Conservation (phyloP, 345 rosid species). For the Aethionema arabicum region DNA sequence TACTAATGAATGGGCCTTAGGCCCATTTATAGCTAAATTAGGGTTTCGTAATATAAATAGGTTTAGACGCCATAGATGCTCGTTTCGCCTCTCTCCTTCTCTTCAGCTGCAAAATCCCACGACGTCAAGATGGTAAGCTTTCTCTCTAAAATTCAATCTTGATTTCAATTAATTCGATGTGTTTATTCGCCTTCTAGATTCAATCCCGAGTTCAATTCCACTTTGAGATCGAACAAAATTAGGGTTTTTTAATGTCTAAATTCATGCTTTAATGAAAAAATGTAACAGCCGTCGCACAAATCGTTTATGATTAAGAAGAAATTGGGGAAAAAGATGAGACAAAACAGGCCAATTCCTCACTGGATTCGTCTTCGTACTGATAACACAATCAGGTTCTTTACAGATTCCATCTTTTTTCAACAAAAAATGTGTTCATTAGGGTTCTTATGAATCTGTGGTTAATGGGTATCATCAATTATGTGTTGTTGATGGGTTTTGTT, state of each 20-base stretch:
- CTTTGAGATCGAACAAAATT: not conserved
- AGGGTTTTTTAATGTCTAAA: not conserved
- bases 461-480: too few species aligned
- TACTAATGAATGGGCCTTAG: slow-evolving; percentile 21
- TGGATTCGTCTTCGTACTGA: slow-evolving; percentile 73
- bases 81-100: slow-evolving; percentile 2
- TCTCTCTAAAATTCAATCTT: not conserved
- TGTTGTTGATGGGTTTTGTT: too few species aligned
- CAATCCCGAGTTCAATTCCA: not conserved
- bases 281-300: slow-evolving; percentile 90
- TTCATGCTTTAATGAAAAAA: not conserved
- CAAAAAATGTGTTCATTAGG: not conserved
- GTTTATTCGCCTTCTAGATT: not conserved
- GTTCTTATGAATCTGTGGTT: not conserved
- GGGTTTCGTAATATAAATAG: slow-evolving; percentile 25
- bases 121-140: slow-evolving; percentile 37
- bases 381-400: slow-evolving; percentile 56
- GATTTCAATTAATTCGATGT: not conserved
- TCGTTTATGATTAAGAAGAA: slow-evolving; percentile 71
- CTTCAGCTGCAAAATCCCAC: slow-evolving; percentile 28
- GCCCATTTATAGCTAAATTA: slow-evolving; percentile 10
- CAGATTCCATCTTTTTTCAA: not conserved
- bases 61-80: slow-evolving; percentile 6
- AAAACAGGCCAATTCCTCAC: slow-evolving; percentile 74
- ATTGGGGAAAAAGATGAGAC: slow-evolving; percentile 75